Evolutionary conservation across 805 yeast genomes (phyloP).

Genomic region (Candida endomychidarum): DNA sequence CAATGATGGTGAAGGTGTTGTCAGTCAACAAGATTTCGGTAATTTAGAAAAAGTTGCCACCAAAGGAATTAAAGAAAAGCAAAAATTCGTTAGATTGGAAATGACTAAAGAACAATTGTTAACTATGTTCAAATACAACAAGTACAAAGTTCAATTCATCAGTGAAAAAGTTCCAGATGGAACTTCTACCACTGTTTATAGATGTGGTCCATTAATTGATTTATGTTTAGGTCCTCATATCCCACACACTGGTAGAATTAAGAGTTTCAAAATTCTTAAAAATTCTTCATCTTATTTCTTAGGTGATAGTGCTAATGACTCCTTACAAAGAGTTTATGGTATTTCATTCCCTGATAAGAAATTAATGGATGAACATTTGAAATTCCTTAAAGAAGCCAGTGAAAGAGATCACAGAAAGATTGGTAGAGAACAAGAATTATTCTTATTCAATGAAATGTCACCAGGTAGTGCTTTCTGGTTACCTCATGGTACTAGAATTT

Average conservation of each 20-base stretch:
- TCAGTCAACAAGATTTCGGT: constrained; percentile 80
- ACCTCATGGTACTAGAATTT: constrained; percentile 98
- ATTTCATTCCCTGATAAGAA: constrained; percentile 98
- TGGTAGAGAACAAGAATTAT: constrained; percentile 95
- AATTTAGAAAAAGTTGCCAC: constrained; percentile 83
- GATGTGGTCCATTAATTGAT: constrained; percentile 97
- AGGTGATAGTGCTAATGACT: constrained; percentile 91
- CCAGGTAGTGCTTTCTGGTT: constrained; percentile 99
- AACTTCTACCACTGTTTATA: constrained; percentile 91
- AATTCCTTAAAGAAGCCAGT: constrained; percentile 94
- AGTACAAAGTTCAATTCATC: constrained; percentile 88
- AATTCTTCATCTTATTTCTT: constrained; percentile 95
- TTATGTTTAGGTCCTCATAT: constrained; percentile 97
- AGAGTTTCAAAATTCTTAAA: constrained; percentile 90
- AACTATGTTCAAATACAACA: constrained; percentile 92
- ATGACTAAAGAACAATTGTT: constrained; percentile 89
- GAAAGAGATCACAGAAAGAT: constrained; percentile 94
- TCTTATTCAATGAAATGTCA: constrained; percentile 92
- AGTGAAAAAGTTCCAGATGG: constrained; percentile 91
- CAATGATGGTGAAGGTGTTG: constrained; percentile 64
- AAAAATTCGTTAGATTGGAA: constrained; percentile 89
- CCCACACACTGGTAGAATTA: constrained; percentile 95
- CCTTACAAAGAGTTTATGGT: constrained; percentile 96
- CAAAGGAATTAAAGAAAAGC: constrained; percentile 91
- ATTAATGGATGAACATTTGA: constrained; percentile 89